phyloP scores from a whole-genome alignment of 2,329 filamentous ascomycete genomes.

The Arthrobotrys megalospora region DNA sequence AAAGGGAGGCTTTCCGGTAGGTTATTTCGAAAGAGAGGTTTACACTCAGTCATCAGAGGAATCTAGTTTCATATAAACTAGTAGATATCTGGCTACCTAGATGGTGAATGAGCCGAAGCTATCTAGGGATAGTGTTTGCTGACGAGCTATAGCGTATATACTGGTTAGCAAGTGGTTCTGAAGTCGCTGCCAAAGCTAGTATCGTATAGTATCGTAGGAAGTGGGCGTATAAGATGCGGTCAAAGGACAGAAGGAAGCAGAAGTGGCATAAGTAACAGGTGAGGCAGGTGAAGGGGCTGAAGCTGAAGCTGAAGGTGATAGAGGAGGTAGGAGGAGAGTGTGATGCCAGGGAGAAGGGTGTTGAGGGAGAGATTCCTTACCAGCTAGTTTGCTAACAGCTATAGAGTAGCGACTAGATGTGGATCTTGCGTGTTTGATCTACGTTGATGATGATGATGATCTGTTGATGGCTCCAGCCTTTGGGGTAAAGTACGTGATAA shows the following conservation, averaged over 20 bases:
- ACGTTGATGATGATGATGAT: background rate
- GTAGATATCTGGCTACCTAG: background rate
- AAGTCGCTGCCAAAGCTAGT: background rate
- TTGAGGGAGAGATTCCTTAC: conserved; percentile 15
- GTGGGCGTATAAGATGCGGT: background rate
- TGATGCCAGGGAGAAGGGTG: conserved; percentile 1
- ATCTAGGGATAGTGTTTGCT: conserved; percentile 21
- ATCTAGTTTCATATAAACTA: background rate
- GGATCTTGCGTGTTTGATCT: background rate
- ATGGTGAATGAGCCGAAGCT: background rate
- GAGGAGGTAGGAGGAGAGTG: background rate
- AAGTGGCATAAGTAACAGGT: background rate
- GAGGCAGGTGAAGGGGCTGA: background rate
- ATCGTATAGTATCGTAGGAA: background rate
- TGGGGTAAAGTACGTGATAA: background rate
- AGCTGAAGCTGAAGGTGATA: background rate
- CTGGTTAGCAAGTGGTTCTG: background rate
- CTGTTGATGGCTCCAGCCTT: conserved; percentile 3
- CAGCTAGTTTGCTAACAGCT: background rate
- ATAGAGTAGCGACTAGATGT: background rate
- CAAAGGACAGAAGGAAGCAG: background rate
- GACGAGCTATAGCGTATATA: background rate
- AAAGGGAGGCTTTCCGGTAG: background rate
- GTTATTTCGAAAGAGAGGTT: conserved; percentile 1
- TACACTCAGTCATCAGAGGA: background rate